These are phyloP conservation scores for Fraxinus velutina DNA, from an alignment of 305 asterid species.

Conservation along the genomic window DNA sequence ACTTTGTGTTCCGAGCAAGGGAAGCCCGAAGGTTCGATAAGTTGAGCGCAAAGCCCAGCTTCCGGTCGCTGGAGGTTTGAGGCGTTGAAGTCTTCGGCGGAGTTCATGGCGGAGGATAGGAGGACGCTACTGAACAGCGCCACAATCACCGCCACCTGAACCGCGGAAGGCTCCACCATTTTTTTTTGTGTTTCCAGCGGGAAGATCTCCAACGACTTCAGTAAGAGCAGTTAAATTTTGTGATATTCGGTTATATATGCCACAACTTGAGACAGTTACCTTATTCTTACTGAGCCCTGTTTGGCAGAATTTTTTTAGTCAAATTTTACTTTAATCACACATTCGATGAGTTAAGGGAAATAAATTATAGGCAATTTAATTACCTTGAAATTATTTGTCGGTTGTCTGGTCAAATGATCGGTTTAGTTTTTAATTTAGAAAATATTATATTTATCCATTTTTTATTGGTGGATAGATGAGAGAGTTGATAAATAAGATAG, in stretches of 20 bases:
- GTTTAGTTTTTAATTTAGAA: no score
- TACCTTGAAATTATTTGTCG: no score
- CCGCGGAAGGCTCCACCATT: slow-evolving; percentile 28
- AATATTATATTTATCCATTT: no score
- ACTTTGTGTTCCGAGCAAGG: slow-evolving; percentile 83
- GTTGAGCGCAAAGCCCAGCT: slow-evolving; percentile 54
- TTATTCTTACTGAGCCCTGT: neutral
- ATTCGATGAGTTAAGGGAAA: neutral
- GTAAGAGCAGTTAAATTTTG: neutral
- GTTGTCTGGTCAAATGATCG: no score
- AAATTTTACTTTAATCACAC: neutral
- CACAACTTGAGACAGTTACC: neutral
- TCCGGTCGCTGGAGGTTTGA: slow-evolving; percentile 35
- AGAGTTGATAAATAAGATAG: no score
- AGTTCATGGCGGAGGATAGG: slow-evolving; percentile 31
- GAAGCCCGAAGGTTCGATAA: slow-evolving; percentile 69
- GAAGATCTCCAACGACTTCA: neutral
- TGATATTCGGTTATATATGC: neutral
- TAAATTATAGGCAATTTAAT: no score
- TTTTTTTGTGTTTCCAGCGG: neutral
- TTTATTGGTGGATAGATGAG: neutral
- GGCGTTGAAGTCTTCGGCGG: slow-evolving; percentile 34
- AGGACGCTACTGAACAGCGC: slow-evolving; percentile 23
- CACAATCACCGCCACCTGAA: slow-evolving; percentile 24
- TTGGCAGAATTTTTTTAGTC: neutral